phyloP scores from a whole-genome alignment of 345 rosid genomes.

The Brassica incana region DNA sequence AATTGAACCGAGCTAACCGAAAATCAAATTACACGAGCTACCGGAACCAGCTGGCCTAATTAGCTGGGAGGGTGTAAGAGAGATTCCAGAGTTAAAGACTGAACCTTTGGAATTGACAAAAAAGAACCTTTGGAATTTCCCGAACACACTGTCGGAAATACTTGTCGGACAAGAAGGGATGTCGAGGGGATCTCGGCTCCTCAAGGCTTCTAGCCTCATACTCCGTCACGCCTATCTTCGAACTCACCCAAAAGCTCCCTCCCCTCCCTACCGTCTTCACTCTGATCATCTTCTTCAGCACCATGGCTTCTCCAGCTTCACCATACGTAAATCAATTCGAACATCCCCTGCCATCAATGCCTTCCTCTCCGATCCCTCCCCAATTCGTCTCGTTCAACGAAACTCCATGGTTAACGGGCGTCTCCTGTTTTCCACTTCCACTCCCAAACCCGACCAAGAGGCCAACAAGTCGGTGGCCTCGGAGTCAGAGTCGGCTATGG shows the following conservation, averaged over 20 bases:
- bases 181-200: constrained; percentile 38
- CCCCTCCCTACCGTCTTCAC: constrained; percentile 22
- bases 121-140: constrained; percentile 1
- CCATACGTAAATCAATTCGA: constrained; percentile 32
- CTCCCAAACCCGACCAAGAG: constrained; percentile 40
- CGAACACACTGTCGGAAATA: constrained; percentile 14
- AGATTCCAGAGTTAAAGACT: background rate
- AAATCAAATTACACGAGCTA: too few species aligned
- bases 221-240: constrained; percentile 10
- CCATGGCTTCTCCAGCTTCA: constrained; percentile 33
- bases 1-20: too few species aligned
- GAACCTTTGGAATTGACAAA: background rate
- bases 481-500: constrained; percentile 34
- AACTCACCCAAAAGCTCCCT: constrained; percentile 7
- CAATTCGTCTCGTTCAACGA: constrained; percentile 42
- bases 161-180: constrained; percentile 27
- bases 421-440: constrained; percentile 50
- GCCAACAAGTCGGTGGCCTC: constrained; percentile 8
- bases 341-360: constrained; percentile 26
- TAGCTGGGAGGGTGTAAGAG: background rate
- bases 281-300: constrained; percentile 26
- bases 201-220: constrained; percentile 30
- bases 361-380: constrained; percentile 43
- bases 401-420: constrained; percentile 41
- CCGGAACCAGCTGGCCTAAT: background rate